Evolutionary conservation across 2,329 filamentous ascomycete species (phyloP).

Genomic region (Ophiostoma perfectum): DNA sequence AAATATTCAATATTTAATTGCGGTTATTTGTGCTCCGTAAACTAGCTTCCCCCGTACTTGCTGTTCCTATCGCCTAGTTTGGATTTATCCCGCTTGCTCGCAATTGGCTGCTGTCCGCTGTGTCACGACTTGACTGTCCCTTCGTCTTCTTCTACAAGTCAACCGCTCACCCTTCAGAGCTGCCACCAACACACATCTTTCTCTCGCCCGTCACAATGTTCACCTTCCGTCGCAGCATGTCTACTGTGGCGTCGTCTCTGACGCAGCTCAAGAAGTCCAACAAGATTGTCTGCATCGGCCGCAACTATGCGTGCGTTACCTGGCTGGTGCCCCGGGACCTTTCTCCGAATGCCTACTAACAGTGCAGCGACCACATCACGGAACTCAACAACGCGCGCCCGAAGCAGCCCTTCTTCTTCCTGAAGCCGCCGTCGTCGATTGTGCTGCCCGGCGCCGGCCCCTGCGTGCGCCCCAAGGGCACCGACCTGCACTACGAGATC

Average conservation of each 20-base stretch:
- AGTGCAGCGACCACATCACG: constrained; percentile 74
- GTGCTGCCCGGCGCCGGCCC: constrained; percentile 69
- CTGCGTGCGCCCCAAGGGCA: constrained; percentile 73
- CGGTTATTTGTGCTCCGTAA: neutral
- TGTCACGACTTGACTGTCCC: neutral
- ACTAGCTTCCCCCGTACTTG: neutral
- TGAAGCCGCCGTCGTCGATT: constrained; percentile 87
- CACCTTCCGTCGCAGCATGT: constrained; percentile 31
- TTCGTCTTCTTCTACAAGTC: neutral
- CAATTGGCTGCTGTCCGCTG: neutral
- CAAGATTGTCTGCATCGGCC: constrained; percentile 78
- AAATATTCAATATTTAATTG: neutral
- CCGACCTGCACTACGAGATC: constrained; percentile 89
- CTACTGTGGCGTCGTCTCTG: constrained; percentile 36
- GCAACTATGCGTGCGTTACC: constrained; percentile 79
- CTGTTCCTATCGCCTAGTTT: constrained; percentile 3
- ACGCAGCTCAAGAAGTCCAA: constrained; percentile 43
- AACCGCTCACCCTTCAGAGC: too few relatives aligned
- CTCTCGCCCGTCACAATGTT: constrained; percentile 20
- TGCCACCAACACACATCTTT: neutral
- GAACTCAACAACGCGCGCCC: constrained; percentile 84
- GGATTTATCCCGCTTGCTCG: neutral
- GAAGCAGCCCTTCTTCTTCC: constrained; percentile 97
- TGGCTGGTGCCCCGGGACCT: neutral
- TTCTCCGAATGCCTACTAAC: neutral